phyloP scores from a whole-genome alignment of 805 yeast species.

The Kodamaea jinghongensis region DNA sequence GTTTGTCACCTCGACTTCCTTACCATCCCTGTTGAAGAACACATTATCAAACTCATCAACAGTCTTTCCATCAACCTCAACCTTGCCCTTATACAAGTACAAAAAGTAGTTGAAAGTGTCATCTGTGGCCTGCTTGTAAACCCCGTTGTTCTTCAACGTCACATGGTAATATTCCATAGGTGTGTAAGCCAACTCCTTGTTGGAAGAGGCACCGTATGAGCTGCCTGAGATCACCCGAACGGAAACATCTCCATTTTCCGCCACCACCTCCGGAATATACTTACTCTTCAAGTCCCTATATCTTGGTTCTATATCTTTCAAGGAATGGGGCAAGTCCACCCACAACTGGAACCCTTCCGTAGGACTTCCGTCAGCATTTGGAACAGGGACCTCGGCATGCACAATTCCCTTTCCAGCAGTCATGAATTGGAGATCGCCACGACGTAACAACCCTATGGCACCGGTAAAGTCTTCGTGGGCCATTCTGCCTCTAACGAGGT shows the following conservation, averaged over 20 bases:
- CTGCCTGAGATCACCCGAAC: slow-evolving; percentile 66
- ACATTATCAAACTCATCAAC: slow-evolving; percentile 49
- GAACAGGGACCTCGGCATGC: slow-evolving; percentile 83
- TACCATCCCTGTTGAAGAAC: slow-evolving; percentile 72
- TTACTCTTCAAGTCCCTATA: slow-evolving; percentile 70
- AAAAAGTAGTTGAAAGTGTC: slow-evolving; percentile 63
- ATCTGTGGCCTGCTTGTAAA: slow-evolving; percentile 60
- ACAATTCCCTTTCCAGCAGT: slow-evolving; percentile 87
- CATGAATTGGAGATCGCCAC: slow-evolving; percentile 91
- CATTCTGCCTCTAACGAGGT: slow-evolving; percentile 60
- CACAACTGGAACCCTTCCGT: slow-evolving; percentile 76
- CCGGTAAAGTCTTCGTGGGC: slow-evolving; percentile 90
- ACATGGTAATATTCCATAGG: slow-evolving; percentile 74
- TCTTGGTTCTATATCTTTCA: slow-evolving; percentile 65
- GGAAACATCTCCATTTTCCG: slow-evolving; percentile 50
- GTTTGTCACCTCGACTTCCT: slow-evolving; percentile 13
- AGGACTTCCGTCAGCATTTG: slow-evolving; percentile 42
- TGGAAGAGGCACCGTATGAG: slow-evolving; percentile 71
- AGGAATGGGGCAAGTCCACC: slow-evolving; percentile 73
- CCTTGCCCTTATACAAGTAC: slow-evolving; percentile 61
- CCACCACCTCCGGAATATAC: slow-evolving; percentile 64
- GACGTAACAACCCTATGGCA: slow-evolving; percentile 64
- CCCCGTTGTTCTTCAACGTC: slow-evolving; percentile 62
- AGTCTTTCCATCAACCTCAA: slow-evolving; percentile 27
- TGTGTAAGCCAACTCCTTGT: slow-evolving; percentile 74